Evolutionary conservation across 78 protist species (phyloP).

Genomic region (Anaeramoeba flamelloides): DNA sequence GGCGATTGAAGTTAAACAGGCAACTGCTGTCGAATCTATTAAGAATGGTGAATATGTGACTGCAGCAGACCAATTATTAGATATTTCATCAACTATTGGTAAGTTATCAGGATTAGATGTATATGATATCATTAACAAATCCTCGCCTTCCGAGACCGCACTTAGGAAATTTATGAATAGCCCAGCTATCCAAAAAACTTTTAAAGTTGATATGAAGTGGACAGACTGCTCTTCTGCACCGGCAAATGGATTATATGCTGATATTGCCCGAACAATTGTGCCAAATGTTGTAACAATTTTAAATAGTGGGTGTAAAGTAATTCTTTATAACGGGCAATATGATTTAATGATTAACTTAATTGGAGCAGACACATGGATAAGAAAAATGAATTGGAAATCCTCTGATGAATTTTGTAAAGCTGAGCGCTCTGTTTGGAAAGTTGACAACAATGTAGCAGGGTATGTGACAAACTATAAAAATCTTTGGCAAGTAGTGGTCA

Average conservation of each 20-base stretch:
- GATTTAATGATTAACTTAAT: not conserved
- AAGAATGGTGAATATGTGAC: too few species aligned
- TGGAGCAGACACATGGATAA: not conserved
- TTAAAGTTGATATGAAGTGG: not conserved
- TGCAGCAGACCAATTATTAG: too few species aligned
- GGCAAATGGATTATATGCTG: not conserved
- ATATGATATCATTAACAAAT: too few species aligned
- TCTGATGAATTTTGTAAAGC: not conserved
- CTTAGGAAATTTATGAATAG: too few species aligned
- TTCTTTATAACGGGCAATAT: not conserved
- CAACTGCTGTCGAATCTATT: too few species aligned
- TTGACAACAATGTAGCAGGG: not conserved
- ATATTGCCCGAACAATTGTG: not conserved
- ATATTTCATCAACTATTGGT: too few species aligned
- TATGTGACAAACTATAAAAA: not conserved
- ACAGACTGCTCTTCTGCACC: not conserved
- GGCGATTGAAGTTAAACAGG: too few species aligned
- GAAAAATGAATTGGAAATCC: not conserved
- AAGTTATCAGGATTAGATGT: too few species aligned
- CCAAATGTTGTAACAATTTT: not conserved
- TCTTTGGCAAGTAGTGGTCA: not conserved
- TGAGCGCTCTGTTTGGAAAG: not conserved
- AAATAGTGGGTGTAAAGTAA: not conserved
- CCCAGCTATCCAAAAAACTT: not conserved
- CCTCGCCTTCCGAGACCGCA: too few species aligned